Conservation (phyloP, 2,329 filamentous ascomycete species). For the Stachybotrys elegans region DNA sequence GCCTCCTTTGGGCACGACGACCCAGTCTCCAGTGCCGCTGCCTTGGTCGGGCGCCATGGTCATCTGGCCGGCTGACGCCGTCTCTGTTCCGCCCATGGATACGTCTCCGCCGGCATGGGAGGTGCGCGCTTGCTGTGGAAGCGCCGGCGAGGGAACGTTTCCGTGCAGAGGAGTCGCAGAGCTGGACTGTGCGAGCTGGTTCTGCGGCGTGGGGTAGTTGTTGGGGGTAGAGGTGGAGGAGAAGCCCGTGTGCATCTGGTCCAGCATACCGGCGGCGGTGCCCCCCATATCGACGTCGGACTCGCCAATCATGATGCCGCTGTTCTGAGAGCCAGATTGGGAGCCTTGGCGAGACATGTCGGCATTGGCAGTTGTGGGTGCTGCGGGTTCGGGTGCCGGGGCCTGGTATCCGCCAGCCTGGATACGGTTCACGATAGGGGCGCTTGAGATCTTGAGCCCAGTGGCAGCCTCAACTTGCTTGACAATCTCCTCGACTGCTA, state of each 20-base stretch:
- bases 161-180: constrained; percentile 51
- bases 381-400: constrained; percentile 40
- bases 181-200: constrained; percentile 54
- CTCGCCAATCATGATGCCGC: constrained; percentile 52
- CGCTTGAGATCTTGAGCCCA: constrained; percentile 60
- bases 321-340: constrained; percentile 50
- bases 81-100: constrained; percentile 50
- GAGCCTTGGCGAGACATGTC: constrained; percentile 49
- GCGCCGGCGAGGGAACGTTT: constrained; percentile 41
- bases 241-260: constrained; percentile 62
- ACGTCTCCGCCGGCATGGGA: constrained; percentile 25
- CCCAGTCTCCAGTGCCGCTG: constrained; percentile 62
- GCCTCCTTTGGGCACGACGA: constrained; percentile 64
- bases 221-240: constrained; percentile 58
- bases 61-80: constrained; percentile 24
- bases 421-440: constrained; percentile 63
- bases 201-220: constrained; percentile 56
- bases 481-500: constrained; percentile 69
- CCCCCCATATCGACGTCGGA: constrained; percentile 61
- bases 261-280: constrained; percentile 59
- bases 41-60: constrained; percentile 44
- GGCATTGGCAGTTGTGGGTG: constrained; percentile 21
- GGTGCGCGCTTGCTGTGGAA: constrained; percentile 13
- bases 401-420: constrained; percentile 75
- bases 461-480: constrained; percentile 67